Percentiles rank a stretch among this genome's conserved stretches.
phyloP scores from a whole-genome alignment of 2,329 filamentous ascomycete genomes.

The Cryphonectria parasitica region DNA sequence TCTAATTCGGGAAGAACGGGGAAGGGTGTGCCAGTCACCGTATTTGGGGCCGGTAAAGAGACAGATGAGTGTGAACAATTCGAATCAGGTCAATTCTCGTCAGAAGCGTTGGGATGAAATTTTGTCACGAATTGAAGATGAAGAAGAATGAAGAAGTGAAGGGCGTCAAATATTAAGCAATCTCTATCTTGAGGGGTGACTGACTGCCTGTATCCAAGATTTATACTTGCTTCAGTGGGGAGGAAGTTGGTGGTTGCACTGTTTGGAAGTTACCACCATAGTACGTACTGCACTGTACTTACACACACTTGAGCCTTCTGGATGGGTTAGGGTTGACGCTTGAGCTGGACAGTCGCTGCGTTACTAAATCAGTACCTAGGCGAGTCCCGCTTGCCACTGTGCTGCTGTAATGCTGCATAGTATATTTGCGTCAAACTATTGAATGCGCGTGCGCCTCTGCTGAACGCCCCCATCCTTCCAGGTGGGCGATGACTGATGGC shows the following conservation, averaged over 20 bases:
- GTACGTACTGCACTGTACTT: too few species aligned
- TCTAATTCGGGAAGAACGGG: constrained; percentile 4
- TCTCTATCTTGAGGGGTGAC: too few species aligned
- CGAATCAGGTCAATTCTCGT: neutral
- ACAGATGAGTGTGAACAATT: neutral
- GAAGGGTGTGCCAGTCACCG: neutral
- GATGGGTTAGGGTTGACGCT: too few species aligned
- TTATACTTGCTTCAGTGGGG: too few species aligned
- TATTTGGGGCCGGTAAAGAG: neutral
- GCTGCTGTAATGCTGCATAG: neutral
- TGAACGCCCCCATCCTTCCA: constrained; percentile 1
- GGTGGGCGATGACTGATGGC: neutral
- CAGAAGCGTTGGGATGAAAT: neutral
- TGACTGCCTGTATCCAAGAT: too few species aligned
- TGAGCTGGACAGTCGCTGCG: neutral
- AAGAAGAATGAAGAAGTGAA: too few species aligned
- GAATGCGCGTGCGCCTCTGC: neutral
- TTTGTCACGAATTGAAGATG: neutral
- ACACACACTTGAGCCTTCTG: too few species aligned
- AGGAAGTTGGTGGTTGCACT: too few species aligned
- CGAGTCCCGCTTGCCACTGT: neutral
- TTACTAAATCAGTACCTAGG: neutral
- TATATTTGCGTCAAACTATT: neutral
- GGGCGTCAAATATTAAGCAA: too few species aligned
- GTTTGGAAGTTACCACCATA: too few species aligned